Evolutionary conservation across 2,329 filamentous ascomycete genomes (phyloP).

Genomic region (Exophiala mesophila): DNA sequence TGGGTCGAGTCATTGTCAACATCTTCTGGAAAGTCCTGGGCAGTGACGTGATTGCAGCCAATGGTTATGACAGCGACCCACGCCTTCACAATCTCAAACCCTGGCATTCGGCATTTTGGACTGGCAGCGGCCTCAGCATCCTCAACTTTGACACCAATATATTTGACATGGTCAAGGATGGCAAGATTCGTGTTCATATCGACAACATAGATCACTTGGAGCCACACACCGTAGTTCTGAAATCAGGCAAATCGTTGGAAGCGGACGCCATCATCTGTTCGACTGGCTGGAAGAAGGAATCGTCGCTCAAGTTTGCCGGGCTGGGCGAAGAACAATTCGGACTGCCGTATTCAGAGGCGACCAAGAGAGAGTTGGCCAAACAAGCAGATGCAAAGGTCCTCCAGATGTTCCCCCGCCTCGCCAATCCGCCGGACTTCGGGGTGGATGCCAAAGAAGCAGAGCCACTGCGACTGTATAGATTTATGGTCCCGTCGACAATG

Average conservation of each 20-base stretch:
- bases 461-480: constrained; percentile 42
- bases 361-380: constrained; percentile 35
- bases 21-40: constrained; percentile 51
- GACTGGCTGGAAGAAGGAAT: constrained; percentile 53
- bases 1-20: constrained; percentile 46
- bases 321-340: constrained; percentile 42
- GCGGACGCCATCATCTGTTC: constrained; percentile 50
- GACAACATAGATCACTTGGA: constrained; percentile 49
- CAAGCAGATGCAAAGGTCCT: constrained; percentile 50
- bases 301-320: constrained; percentile 46
- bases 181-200: constrained; percentile 52
- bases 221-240: constrained; percentile 44
- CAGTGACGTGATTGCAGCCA: constrained; percentile 45
- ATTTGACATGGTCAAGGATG: constrained; percentile 51
- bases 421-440: constrained; percentile 35
- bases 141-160: constrained; percentile 56
- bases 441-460: constrained; percentile 4
- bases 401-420: constrained; percentile 46
- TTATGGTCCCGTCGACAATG: constrained; percentile 41
- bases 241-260: constrained; percentile 40
- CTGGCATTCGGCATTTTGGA: constrained; percentile 47
- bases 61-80: constrained; percentile 37
- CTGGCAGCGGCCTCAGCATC: constrained; percentile 53
- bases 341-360: constrained; percentile 37
- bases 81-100: constrained; percentile 25